phyloP scores from a whole-genome alignment of 345 rosid genomes.

The Mangifera indica region DNA sequence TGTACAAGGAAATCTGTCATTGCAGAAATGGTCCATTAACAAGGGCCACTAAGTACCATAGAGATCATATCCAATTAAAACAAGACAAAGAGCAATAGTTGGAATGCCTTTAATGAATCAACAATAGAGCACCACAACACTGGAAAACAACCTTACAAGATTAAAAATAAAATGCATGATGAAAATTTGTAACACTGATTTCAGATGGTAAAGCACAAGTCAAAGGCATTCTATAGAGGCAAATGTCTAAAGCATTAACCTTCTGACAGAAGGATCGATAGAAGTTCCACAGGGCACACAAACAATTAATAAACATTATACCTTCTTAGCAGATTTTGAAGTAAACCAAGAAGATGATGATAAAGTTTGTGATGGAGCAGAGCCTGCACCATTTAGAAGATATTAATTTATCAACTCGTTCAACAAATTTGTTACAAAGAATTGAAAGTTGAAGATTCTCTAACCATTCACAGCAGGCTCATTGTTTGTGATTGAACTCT shows the following conservation, averaged over 20 bases:
- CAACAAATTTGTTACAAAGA: not conserved
- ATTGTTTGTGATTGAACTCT: conserved; percentile 22
- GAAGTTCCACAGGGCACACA: not conserved
- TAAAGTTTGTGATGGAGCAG: conserved; percentile 29
- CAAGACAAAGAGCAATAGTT: not conserved
- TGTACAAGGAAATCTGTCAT: too few species aligned
- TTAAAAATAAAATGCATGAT: not conserved
- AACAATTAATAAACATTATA: conserved; percentile 17
- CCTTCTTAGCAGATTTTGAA: conserved; percentile 66
- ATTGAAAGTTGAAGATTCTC: conserved; percentile 15
- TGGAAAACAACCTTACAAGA: not conserved
- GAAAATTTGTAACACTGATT: not conserved
- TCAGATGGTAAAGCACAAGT: not conserved
- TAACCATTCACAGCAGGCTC: conserved; percentile 55
- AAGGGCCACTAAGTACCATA: too few species aligned
- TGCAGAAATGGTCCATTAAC: too few species aligned
- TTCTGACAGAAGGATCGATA: not conserved
- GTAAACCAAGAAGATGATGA: conserved; percentile 51
- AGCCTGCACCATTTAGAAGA: conserved; percentile 41
- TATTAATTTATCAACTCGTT: conserved; percentile 8
- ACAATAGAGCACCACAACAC: not conserved
- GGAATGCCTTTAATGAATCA: not conserved
- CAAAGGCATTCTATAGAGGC: not conserved
- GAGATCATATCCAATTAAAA: not conserved
- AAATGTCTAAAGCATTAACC: not conserved